Conservation (phyloP, 495 filamentous ascomycete species). For the Xylaria flabelliformis region DNA sequence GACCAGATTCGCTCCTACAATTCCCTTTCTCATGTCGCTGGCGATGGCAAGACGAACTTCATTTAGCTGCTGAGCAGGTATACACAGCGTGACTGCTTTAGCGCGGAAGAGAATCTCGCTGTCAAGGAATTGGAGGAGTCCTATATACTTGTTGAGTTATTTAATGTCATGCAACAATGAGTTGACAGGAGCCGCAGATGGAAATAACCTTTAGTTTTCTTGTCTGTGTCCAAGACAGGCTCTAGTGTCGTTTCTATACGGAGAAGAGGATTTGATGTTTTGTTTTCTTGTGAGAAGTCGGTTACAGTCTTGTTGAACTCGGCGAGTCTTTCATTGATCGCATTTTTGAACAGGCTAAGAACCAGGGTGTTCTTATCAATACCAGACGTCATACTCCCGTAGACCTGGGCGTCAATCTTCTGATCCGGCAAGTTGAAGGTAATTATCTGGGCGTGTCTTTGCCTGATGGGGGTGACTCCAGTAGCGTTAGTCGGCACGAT, state of each 20-base stretch:
- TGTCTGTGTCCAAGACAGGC: neutral
- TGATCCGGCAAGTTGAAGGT: neutral
- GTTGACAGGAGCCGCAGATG: neutral
- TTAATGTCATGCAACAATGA: neutral
- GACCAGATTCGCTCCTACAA: neutral
- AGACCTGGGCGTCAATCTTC: neutral
- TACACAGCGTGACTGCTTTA: neutral
- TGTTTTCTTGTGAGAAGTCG: neutral
- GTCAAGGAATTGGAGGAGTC: neutral
- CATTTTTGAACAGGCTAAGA: neutral
- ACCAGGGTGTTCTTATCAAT: neutral
- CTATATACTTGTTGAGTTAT: neutral
- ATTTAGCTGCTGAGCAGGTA: neutral
- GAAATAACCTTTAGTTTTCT: neutral
- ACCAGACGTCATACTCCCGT: neutral
- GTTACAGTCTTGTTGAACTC: neutral
- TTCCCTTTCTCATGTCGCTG: neutral
- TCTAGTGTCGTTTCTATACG: neutral
- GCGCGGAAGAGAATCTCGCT: neutral
- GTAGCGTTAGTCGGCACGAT: neutral
- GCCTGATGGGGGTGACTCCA: neutral
- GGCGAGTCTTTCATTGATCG: neutral
- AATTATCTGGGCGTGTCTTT: neutral
- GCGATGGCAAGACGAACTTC: neutral
- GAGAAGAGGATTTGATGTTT: neutral